Evolutionary conservation across 495 filamentous ascomycete species (phyloP), one percentile per base, ranked within the genome.

Genomic region (Lepidopterella palustris): DNA sequence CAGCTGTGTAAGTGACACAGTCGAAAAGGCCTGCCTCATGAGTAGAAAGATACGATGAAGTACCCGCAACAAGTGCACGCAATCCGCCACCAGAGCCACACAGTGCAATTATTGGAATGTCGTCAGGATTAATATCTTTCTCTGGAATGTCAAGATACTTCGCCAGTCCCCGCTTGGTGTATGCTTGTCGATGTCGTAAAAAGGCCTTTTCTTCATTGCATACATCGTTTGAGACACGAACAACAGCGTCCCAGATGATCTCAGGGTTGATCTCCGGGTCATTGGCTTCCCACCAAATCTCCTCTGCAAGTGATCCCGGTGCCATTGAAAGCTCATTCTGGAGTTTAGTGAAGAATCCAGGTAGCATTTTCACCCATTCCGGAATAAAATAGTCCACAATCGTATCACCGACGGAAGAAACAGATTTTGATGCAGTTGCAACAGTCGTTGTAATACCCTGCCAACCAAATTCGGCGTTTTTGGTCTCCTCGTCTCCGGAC

Each of bases 21-120:
- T 96, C 90, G 70, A 93, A 95, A 0, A 98, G 76, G 0, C 93
- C 93, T 49, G 86, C 84, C 71, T 96, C 88, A 25, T 87, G 79
- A 4, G 90, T 79, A 28, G 88, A 88, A 13, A 92, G 74, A 55
- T 89, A 87, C 1, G 89, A 96, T 11, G 91, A 88, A 0, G 89
- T 82, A 0, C 93, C 90, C 13, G 93, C 92, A 8, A 97, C 89
- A 50, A 98, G 78, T 0, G 93, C 92, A 27, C 93, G 78, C 20
- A 98, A 74, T 5, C 93, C 93, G 45, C 93, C 93, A 4, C 93
- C 93, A 0, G 92, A 96, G 29, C 91, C 90, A 62, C 91, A 95
- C 75, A 96, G 84, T 11, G 90, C 92, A 69, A 98, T 96, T 21
- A 84, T 80, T 5, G 93, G 93, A 13, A 97, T 84, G 75, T 98